These are phyloP conservation scores for Solioccasus polychromus DNA, from an alignment of 768 basidiomycete genomes.

Conservation along the genomic window DNA sequence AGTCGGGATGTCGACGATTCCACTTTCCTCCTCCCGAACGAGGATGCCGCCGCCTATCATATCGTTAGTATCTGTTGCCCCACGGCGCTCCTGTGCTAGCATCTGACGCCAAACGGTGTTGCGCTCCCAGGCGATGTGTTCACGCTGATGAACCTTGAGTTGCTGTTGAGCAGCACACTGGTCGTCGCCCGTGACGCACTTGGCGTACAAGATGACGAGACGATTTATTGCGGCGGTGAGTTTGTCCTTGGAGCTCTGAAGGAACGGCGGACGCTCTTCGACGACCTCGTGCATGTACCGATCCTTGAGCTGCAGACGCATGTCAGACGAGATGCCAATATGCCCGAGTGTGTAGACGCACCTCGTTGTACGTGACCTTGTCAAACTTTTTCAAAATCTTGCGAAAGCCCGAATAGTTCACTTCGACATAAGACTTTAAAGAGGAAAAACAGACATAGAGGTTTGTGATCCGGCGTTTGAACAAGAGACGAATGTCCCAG, in stretches of 20 bases:
- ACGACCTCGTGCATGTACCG: conserved; percentile 71
- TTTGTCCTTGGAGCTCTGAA: conserved; percentile 54
- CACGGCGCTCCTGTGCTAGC: conserved; percentile 79
- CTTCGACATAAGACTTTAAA: conserved; percentile 82
- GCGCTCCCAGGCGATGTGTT: conserved; percentile 95
- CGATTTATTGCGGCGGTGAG: conserved; percentile 55
- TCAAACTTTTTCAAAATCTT: conserved; percentile 97
- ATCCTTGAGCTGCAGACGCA: conserved; percentile 61
- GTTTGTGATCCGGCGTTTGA: conserved; percentile 85
- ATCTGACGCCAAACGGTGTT: conserved; percentile 98
- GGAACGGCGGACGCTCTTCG: conserved; percentile 68
- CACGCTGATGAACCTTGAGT: conserved; percentile 81
- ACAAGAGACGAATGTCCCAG: conserved; percentile 76
- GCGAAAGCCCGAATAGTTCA: conserved; percentile 91
- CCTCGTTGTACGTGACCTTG: conserved; percentile 81
- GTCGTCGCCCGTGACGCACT: conserved; percentile 81
- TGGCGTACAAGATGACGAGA: conserved; percentile 74
- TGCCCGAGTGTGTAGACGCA: conserved; percentile 20
- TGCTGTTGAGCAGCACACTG: conserved; percentile 67
- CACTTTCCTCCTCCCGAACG: conserved; percentile 39
- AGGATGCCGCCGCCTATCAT: conserved; percentile 44
- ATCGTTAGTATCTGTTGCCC: conserved; percentile 36
- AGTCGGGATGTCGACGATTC: conserved; percentile 47
- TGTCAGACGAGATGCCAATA: neutral
- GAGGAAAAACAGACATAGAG: conserved; percentile 76